phyloP scores from a whole-genome alignment of 2,329 filamentous ascomycete genomes.

The Microcyclosporella mali region DNA sequence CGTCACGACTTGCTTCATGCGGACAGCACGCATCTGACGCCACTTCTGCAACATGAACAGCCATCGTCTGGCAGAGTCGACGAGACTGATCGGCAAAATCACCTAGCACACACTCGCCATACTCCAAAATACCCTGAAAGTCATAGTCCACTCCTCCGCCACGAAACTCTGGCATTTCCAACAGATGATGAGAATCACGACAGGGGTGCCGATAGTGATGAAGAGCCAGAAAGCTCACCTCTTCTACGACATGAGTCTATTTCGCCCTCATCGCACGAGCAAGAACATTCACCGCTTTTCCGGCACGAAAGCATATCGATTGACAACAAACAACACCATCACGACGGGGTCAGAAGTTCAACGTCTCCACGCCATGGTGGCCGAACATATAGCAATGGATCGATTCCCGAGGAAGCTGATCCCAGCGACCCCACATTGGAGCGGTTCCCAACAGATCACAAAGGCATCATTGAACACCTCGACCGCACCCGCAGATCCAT shows the following conservation, averaged over 20 bases:
- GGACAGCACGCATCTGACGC: neutral
- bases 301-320: constrained; percentile 27
- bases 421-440: constrained; percentile 29
- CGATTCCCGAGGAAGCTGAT: constrained; percentile 22
- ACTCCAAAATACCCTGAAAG: constrained; percentile 4
- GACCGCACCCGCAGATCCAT: constrained; percentile 21
- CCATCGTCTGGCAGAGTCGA: neutral
- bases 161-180: constrained; percentile 24
- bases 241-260: constrained; percentile 35
- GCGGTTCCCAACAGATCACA: constrained; percentile 31
- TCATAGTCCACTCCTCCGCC: constrained; percentile 28
- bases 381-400: constrained; percentile 14
- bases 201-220: constrained; percentile 7
- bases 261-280: constrained; percentile 19
- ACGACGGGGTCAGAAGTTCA: constrained; percentile 5
- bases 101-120: too few relatives aligned
- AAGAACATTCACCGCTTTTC: constrained; percentile 28
- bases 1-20: constrained; percentile 1
- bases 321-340: constrained; percentile 15
- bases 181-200: neutral
- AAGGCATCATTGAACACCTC: constrained; percentile 31
- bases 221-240: constrained; percentile 24
- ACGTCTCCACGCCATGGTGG: neutral
- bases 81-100: too few relatives aligned
- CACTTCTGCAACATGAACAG: constrained; percentile 7